Conservation (phyloP, 1,284 basidiomycete species). For the Thelephora terrestris region DNA sequence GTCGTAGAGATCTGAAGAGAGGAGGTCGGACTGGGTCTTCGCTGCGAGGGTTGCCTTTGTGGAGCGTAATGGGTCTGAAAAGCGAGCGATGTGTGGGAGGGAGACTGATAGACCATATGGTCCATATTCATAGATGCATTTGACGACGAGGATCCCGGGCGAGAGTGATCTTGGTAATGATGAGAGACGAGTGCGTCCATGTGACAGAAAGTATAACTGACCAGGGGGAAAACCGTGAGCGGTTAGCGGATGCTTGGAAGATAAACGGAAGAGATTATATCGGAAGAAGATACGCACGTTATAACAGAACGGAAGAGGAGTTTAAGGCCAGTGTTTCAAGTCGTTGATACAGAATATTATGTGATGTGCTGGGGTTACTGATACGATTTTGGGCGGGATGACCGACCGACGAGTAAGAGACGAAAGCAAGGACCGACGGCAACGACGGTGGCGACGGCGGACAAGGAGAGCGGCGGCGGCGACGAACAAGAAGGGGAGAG, state of each 20-base stretch:
- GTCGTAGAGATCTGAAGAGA: slow-evolving; percentile 19
- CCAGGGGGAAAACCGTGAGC: background rate
- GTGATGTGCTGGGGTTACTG: background rate
- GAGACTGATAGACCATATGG: slow-evolving; percentile 6
- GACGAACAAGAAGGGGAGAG: background rate
- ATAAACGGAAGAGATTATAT: background rate
- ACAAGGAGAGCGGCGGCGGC: background rate
- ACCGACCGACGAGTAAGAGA: background rate
- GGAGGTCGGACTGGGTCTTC: slow-evolving; percentile 5
- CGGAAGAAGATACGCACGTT: background rate
- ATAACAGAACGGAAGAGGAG: background rate
- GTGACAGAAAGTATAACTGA: slow-evolving; percentile 1
- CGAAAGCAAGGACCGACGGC: background rate
- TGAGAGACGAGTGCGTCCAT: slow-evolving; percentile 22
- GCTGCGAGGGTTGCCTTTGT: slow-evolving; percentile 3
- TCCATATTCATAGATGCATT: background rate
- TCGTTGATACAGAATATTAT: background rate
- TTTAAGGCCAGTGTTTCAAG: background rate
- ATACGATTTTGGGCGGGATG: background rate
- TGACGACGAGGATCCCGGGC: slow-evolving; percentile 11
- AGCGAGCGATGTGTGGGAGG: slow-evolving; percentile 11
- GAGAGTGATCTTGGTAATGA: slow-evolving; percentile 10
- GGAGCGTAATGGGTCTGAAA: slow-evolving; percentile 2
- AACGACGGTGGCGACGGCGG: background rate
- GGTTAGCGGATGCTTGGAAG: background rate